Evolutionary conservation across 2,329 filamentous ascomycete genomes (phyloP).

Genomic region (Epichloe baconii): DNA sequence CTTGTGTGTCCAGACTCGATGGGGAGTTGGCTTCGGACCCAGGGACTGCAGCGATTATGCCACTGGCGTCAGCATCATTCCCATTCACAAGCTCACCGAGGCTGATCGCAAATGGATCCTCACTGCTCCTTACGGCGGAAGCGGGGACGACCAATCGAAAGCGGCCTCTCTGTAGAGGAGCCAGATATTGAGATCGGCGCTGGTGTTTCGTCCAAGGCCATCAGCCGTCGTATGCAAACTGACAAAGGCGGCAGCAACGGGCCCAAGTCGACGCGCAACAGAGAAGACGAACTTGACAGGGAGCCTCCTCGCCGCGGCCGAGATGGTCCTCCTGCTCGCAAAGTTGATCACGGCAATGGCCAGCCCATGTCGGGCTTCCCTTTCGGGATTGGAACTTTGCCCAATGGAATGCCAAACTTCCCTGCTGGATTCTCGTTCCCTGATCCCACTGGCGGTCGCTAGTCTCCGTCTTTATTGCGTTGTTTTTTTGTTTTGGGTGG

Average conservation of each 20-base stretch:
- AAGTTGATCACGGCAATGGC: slow-evolving; percentile 11
- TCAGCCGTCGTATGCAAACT: slow-evolving; percentile 55
- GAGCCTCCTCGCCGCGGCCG: slow-evolving; percentile 18
- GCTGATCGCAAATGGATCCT: slow-evolving; percentile 96
- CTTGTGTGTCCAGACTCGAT: slow-evolving; percentile 55
- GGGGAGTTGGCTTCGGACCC: slow-evolving; percentile 95
- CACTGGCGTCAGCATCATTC: slow-evolving; percentile 84
- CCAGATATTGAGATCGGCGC: slow-evolving; percentile 98
- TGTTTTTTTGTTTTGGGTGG: too few relatives aligned
- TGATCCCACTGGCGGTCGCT: slow-evolving; percentile 15
- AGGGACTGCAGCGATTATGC: slow-evolving; percentile 95
- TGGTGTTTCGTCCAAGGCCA: slow-evolving; percentile 88
- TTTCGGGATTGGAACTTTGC: slow-evolving; percentile 26
- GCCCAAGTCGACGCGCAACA: slow-evolving; percentile 45
- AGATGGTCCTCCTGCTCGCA: slow-evolving; percentile 2
- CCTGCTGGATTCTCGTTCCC: slow-evolving; percentile 27
- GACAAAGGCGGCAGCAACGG: slow-evolving; percentile 53
- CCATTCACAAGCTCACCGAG: slow-evolving; percentile 83
- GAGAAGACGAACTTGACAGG: slow-evolving; percentile 19
- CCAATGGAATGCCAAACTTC: slow-evolving; percentile 31
- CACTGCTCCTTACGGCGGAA: slow-evolving; percentile 85
- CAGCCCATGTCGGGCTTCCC: slow-evolving; percentile 19
- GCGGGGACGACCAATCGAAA: slow-evolving; percentile 71
- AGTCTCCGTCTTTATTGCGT: neutral
- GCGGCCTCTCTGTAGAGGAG: slow-evolving; percentile 84